phyloP scores from a whole-genome alignment of 352 stramenopile genomes.

The Thalassiosira livingstoniorum region DNA sequence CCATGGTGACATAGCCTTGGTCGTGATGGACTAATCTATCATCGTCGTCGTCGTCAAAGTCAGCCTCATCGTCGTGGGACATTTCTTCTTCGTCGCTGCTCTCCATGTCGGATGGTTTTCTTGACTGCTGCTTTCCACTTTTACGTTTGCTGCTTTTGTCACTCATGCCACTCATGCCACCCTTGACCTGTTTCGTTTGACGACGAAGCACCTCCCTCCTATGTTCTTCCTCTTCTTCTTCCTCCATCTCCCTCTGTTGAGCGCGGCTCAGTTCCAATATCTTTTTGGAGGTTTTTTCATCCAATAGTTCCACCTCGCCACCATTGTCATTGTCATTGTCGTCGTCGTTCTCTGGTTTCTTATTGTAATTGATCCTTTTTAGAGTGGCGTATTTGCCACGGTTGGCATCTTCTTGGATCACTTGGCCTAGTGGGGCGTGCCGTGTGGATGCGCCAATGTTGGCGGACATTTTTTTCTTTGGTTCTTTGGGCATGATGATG shows the following conservation, averaged over 20 bases:
- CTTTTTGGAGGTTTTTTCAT: conserved; percentile 72
- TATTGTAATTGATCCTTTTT: conserved; percentile 31
- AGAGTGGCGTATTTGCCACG: conserved; percentile 74
- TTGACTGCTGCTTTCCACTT: conserved; percentile 19
- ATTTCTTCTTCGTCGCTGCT: conserved; percentile 86
- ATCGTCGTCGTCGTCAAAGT: conserved; percentile 87
- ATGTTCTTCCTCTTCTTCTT: conserved; percentile 53
- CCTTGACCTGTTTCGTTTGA: not conserved
- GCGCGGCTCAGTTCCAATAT: conserved; percentile 83
- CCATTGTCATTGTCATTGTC: conserved; percentile 38
- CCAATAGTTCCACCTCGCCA: conserved; percentile 66
- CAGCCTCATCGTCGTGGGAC: conserved; percentile 87
- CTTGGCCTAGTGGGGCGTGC: conserved; percentile 82
- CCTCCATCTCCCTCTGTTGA: conserved; percentile 79
- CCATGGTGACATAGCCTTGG: conserved; percentile 75
- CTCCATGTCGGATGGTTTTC: conserved; percentile 24
- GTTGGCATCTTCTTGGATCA: conserved; percentile 78
- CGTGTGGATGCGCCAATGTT: conserved; percentile 32
- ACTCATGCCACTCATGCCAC: not conserved
- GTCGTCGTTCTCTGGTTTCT: conserved; percentile 16
- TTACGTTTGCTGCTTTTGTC: not conserved
- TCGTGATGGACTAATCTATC: conserved; percentile 82
- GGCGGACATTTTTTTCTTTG: conserved; percentile 56
- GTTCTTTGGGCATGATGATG: conserved; percentile 64
- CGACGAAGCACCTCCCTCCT: not conserved